Conservation (phyloP, 352 stramenopile species). For the Phytophthora palmivora region DNA sequence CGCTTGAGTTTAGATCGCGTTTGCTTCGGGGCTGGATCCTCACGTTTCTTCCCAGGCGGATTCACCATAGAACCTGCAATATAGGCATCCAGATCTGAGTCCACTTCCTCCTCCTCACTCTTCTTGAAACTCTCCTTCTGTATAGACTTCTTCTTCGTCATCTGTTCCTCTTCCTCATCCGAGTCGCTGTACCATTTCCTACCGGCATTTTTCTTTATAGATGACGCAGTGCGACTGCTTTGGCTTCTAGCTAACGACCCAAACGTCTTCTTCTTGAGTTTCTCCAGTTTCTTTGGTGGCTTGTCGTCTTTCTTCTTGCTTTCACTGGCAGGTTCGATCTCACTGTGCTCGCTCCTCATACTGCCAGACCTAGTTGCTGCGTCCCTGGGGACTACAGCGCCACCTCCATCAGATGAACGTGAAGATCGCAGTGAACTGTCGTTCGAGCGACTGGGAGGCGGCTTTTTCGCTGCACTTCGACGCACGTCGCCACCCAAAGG, state of each 20-base stretch:
- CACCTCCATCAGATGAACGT: constrained; percentile 19
- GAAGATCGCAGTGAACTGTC: constrained; percentile 29
- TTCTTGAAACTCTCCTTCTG: constrained; percentile 18
- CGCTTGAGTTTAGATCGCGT: constrained; percentile 25
- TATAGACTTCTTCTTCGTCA: constrained; percentile 14
- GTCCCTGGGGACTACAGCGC: constrained; percentile 11
- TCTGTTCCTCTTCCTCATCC: constrained; percentile 47
- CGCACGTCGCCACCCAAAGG: constrained; percentile 29
- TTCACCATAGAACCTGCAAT: constrained; percentile 32
- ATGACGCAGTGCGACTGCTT: constrained; percentile 24
- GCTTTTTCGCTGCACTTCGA: constrained; percentile 18
- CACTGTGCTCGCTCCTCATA: constrained; percentile 9
- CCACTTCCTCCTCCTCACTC: constrained; percentile 20
- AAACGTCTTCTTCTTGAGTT: constrained; percentile 24
- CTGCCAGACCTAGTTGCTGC: constrained; percentile 6
- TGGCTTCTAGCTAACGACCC: constrained; percentile 16
- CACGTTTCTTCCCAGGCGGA: constrained; percentile 9
- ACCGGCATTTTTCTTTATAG: constrained; percentile 33
- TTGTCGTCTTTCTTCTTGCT: constrained; percentile 16
- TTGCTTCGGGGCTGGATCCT: constrained; percentile 17
- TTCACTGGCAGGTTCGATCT: neutral
- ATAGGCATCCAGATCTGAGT: constrained; percentile 38
- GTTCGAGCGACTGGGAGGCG: constrained; percentile 15
- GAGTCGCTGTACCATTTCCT: constrained; percentile 67
- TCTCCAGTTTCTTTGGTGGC: constrained; percentile 10